phyloP scores from a whole-genome alignment of 352 stramenopile genomes.

The Phytophthora pistaciae region DNA sequence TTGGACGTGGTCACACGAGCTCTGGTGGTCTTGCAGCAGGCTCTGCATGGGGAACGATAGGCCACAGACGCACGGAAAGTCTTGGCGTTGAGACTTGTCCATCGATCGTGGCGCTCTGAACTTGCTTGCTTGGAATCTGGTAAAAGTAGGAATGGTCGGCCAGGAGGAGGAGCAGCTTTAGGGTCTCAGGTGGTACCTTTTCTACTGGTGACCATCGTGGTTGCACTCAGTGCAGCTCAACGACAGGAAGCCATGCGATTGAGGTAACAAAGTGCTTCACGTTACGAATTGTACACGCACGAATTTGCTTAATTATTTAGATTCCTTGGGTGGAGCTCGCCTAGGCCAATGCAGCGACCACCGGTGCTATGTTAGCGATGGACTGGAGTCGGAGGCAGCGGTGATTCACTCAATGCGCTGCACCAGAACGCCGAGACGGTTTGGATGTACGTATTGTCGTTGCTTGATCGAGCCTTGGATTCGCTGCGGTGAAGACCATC shows the following conservation, averaged over 20 bases:
- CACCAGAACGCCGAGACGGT: slow-evolving; percentile 15
- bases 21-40: slow-evolving; percentile 17
- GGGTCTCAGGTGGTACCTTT: neutral
- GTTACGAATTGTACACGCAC: no score
- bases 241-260: no score
- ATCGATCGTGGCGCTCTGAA: slow-evolving; percentile 7
- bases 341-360: neutral
- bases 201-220: neutral
- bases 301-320: neutral
- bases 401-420: neutral
- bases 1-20: slow-evolving; percentile 24
- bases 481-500: neutral
- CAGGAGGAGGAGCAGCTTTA: neutral
- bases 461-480: neutral
- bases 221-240: neutral
- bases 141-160: slow-evolving; percentile 3
- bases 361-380: neutral
- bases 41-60: slow-evolving; percentile 12
- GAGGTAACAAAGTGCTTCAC: no score
- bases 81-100: slow-evolving; percentile 13
- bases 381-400: neutral
- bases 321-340: neutral
- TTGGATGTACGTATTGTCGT: neutral
- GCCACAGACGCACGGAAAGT: slow-evolving; percentile 18
- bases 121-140: neutral